Conservation (phyloP, 805 yeast genomes). For the Starmerella tilneyi region DNA sequence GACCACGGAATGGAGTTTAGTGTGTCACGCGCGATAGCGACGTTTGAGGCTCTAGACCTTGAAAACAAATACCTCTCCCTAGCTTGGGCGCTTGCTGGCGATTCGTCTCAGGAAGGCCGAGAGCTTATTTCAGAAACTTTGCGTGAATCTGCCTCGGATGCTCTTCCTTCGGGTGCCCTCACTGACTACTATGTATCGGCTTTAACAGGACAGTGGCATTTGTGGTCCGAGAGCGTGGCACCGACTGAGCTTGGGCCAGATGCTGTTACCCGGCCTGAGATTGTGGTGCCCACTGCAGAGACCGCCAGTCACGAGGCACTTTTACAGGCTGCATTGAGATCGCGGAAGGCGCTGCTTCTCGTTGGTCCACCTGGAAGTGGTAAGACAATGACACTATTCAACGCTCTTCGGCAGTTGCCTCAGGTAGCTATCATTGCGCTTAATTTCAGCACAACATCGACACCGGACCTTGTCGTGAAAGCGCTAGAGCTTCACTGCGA, state of each 20-base stretch:
- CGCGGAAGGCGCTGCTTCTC: slow-evolving; percentile 52
- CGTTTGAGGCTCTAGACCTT: slow-evolving; percentile 36
- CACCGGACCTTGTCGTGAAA: slow-evolving; percentile 49
- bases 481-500: slow-evolving; percentile 65
- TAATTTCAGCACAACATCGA: slow-evolving; percentile 75
- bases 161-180: slow-evolving; percentile 21
- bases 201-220: slow-evolving; percentile 41
- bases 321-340: slow-evolving; percentile 46
- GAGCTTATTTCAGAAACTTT: slow-evolving; percentile 5
- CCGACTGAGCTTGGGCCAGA: slow-evolving; percentile 43
- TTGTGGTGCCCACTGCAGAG: slow-evolving; percentile 70
- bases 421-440: slow-evolving; percentile 50
- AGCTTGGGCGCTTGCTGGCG: slow-evolving; percentile 62
- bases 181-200: slow-evolving; percentile 39
- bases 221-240: slow-evolving; percentile 29
- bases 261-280: slow-evolving; percentile 48
- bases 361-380: slow-evolving; percentile 99
- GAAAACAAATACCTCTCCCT: slow-evolving; percentile 31
- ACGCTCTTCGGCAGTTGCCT: slow-evolving; percentile 51
- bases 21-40: slow-evolving; percentile 32
- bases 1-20: slow-evolving; percentile 47
- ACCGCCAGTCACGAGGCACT: slow-evolving; percentile 58
- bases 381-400: slow-evolving; percentile 79
- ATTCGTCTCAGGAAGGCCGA: slow-evolving; percentile 26
- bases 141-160: not conserved